Evolutionary conservation across 805 yeast species (phyloP).

Genomic region (Myxozyma udenii): DNA sequence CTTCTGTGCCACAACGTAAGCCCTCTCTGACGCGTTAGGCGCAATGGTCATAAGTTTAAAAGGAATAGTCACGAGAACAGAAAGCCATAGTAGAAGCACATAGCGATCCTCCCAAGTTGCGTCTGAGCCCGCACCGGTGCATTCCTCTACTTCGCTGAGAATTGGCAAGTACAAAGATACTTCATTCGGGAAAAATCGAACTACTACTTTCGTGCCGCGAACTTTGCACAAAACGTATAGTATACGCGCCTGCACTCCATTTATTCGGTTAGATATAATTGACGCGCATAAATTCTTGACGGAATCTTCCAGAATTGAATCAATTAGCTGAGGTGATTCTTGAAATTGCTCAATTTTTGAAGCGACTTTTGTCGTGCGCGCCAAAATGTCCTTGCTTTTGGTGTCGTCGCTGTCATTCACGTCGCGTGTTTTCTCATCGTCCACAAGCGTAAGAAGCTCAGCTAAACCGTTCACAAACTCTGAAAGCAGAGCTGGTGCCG

Average conservation of each 20-base stretch:
- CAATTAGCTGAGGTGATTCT: constrained; percentile 23
- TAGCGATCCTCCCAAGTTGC: constrained; percentile 93
- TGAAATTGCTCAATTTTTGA: constrained; percentile 25
- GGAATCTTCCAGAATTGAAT: constrained; percentile 17
- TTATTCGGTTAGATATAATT: not conserved
- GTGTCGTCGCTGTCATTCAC: not conserved
- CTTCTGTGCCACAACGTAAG: constrained; percentile 38
- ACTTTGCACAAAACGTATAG: constrained; percentile 64
- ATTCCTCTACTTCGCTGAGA: constrained; percentile 32
- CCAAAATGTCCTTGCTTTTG: not conserved
- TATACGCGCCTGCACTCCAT: constrained; percentile 36
- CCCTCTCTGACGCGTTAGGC: constrained; percentile 33
- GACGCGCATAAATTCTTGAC: not conserved
- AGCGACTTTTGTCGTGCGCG: not conserved
- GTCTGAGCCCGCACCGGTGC: constrained; percentile 13
- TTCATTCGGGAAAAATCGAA: constrained; percentile 60
- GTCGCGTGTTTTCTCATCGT: constrained; percentile 1
- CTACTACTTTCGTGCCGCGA: constrained; percentile 59
- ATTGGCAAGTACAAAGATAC: constrained; percentile 48
- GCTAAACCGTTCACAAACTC: constrained; percentile 9
- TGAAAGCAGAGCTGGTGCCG: constrained; percentile 19
- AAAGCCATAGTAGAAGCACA: constrained; percentile 87
- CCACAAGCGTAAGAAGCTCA: not conserved
- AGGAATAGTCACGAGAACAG: constrained; percentile 68
- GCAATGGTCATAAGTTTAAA: constrained; percentile 53